Evolutionary conservation across 2,329 filamentous ascomycete genomes (phyloP), one percentile per base, ranked within the genome.

Genomic region (Xylariaceae sp.): DNA sequence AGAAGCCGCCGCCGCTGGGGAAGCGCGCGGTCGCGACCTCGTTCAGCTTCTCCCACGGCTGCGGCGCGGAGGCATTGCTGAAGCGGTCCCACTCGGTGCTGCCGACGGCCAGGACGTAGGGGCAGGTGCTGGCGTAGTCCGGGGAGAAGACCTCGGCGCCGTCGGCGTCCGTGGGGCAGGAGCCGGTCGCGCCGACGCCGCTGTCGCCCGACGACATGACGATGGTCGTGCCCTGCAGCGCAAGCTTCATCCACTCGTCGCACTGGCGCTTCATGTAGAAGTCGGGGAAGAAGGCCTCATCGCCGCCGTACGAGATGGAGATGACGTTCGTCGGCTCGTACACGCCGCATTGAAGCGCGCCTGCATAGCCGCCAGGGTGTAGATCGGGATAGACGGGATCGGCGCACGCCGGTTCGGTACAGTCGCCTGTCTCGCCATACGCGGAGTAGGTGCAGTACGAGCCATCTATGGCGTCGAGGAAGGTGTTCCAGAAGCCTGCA

Each of bases 91-190:
- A 51, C 19, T 52, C 43, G 19, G 52, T 55, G 32, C 49, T 47
- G 13, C 72, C 72, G 13, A 74, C 67, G 2, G 65, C 59, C 2
- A 71, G 70, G 3, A 76, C 64, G 53, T 71, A 76, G 1, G 72
- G 71, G 43, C 72, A 76, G 30, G 62, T 60, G 2, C 65, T 64
- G 18, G 71, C 71, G 51, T 70, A 74, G 16, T 72, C 69, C 2
- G 18, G 29, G 52, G 51, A 1, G 61, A 61, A 48, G 3, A 50
- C 41, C 12, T 43, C 39, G 9, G 36, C 37, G 19, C 48, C 48
- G 34, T 41, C 38, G n/a, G 42, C 41, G 18, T 50, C 48, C 26
- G n/a, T 49, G 19, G 34, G 45, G 26, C 37, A 55, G 56, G 30
- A 71, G 55, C n/a, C 69, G 67, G 1, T 62, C 67, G 46, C 47